These are phyloP conservation scores for Galeopsis tetrahit DNA, from an alignment of 257 asterid genomes.

Conservation along the genomic window DNA sequence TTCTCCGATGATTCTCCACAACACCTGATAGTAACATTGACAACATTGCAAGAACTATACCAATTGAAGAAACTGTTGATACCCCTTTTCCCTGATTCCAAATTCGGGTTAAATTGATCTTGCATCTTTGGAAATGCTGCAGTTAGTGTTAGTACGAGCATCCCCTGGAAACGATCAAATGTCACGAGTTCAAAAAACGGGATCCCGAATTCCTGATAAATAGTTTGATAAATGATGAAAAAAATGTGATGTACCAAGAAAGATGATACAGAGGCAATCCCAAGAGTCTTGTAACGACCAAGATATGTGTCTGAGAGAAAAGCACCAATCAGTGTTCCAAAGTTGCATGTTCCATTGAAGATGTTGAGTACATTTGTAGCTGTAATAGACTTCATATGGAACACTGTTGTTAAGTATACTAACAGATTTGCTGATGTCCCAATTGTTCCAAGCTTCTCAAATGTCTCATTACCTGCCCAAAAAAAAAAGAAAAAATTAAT, in stretches of 20 bases:
- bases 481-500: neutral
- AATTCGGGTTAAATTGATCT: slow-evolving; percentile 55
- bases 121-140: slow-evolving; percentile 44
- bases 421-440: slow-evolving; percentile 59
- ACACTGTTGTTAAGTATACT: slow-evolving; percentile 56
- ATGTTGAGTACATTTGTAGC: slow-evolving; percentile 57
- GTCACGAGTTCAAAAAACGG: neutral
- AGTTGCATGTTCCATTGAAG: slow-evolving; percentile 66
- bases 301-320: slow-evolving; percentile 61
- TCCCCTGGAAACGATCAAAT: slow-evolving; percentile 41
- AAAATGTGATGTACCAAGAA: slow-evolving; percentile 47
- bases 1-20: slow-evolving; percentile 41
- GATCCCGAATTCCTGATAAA: neutral
- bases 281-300: slow-evolving; percentile 61
- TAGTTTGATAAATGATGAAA: too few species aligned
- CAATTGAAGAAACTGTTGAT: slow-evolving; percentile 59
- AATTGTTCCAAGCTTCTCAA: slow-evolving; percentile 68
- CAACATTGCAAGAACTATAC: slow-evolving; percentile 37
- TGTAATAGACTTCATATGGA: slow-evolving; percentile 58
- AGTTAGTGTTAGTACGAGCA: slow-evolving; percentile 54
- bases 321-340: slow-evolving; percentile 60
- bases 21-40: slow-evolving; percentile 41
- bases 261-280: slow-evolving; percentile 58
- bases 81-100: slow-evolving; percentile 49
- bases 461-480: slow-evolving; percentile 60